Evolutionary conservation across 495 filamentous ascomycete genomes (phyloP).

Genomic region (Elasticomyces elasticus): DNA sequence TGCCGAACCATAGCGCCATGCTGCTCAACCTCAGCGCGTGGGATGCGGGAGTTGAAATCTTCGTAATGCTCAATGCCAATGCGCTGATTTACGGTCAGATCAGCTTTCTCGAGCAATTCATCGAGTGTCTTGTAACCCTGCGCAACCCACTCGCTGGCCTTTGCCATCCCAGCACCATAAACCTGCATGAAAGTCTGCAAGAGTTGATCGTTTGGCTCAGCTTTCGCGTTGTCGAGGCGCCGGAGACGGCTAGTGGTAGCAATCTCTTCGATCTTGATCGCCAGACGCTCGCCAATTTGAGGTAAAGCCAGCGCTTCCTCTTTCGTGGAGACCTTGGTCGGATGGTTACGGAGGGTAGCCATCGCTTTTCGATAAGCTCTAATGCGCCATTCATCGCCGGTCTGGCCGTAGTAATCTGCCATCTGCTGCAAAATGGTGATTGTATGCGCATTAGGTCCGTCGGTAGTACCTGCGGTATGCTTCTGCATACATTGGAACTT

Average conservation of each 20-base stretch:
- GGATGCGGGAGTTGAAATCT: constrained; percentile 77
- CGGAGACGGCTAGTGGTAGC: constrained; percentile 63
- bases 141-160: constrained; percentile 69
- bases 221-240: constrained; percentile 57
- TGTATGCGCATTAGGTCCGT: constrained; percentile 61
- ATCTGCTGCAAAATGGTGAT: constrained; percentile 75
- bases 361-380: constrained; percentile 76
- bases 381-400: constrained; percentile 69
- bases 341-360: constrained; percentile 56
- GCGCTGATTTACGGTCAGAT: constrained; percentile 62
- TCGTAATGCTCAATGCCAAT: constrained; percentile 73
- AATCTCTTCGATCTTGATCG: constrained; percentile 88
- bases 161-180: constrained; percentile 64
- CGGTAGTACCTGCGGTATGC: constrained; percentile 34
- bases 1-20: constrained; percentile 59
- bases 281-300: constrained; percentile 65
- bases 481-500: constrained; percentile 62
- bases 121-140: constrained; percentile 66
- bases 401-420: constrained; percentile 67
- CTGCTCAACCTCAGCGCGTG: constrained; percentile 61
- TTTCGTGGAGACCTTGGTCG: constrained; percentile 52
- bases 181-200: constrained; percentile 64
- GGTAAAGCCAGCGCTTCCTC: constrained; percentile 59
- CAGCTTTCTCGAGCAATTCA: constrained; percentile 54
- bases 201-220: constrained; percentile 52